phyloP scores from a whole-genome alignment of 257 asterid species.

The Solanum tarapatanum region DNA sequence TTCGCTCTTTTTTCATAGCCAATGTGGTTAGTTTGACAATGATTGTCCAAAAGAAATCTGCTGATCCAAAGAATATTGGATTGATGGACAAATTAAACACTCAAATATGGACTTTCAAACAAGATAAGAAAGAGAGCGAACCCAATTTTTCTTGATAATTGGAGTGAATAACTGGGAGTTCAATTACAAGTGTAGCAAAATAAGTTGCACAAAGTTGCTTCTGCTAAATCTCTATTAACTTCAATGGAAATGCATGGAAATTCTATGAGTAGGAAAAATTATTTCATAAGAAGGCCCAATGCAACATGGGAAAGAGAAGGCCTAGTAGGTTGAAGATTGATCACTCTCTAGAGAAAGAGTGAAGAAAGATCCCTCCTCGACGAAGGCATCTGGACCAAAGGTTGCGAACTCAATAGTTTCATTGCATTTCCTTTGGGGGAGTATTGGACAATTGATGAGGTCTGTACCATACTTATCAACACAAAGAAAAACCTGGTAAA shows the following conservation, averaged over 20 bases:
- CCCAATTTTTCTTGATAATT: neutral
- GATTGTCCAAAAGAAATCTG: neutral
- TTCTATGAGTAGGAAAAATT: neutral
- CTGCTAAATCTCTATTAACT: neutral
- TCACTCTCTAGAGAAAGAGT: neutral
- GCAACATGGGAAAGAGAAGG: neutral
- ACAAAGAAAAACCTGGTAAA: constrained; percentile 19
- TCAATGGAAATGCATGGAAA: neutral
- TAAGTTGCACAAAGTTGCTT: neutral
- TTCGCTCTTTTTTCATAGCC: neutral
- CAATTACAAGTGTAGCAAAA: neutral
- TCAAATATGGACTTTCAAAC: neutral
- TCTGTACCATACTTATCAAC: constrained; percentile 11
- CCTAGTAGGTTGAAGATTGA: neutral
- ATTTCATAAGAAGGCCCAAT: neutral
- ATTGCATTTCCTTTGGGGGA: neutral
- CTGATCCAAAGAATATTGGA: neutral
- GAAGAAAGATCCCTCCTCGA: neutral
- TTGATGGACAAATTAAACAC: neutral
- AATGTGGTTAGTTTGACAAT: neutral
- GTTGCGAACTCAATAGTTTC: constrained; percentile 7
- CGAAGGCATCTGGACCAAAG: neutral
- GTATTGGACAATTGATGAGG: constrained; percentile 14
- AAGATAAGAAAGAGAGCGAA: neutral
- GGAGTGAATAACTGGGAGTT: neutral